Evolutionary conservation across 495 filamentous ascomycete species (phyloP).

Genomic region (Talaromyces nanjingensis): DNA sequence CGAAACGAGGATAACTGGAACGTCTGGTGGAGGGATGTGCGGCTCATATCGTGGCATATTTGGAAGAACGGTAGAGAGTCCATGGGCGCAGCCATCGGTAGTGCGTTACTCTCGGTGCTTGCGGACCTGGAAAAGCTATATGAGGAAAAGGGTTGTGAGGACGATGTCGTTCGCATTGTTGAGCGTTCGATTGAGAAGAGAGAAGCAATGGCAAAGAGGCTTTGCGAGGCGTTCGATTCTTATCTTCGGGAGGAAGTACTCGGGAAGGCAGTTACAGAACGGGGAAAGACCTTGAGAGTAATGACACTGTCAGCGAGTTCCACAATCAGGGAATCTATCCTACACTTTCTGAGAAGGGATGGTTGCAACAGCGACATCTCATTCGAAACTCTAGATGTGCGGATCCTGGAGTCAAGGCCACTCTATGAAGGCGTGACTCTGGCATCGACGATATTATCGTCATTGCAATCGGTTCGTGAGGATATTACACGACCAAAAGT

Average conservation of each 20-base stretch:
- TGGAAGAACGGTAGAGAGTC: conserved; percentile 56
- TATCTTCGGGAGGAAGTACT: conserved; percentile 28
- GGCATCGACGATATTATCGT: conserved; percentile 36
- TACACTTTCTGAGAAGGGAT: conserved; percentile 18
- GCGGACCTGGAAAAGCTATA: conserved; percentile 23
- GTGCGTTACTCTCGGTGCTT: conserved; percentile 40
- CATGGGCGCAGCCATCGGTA: conserved; percentile 55
- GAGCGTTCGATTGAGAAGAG: conserved; percentile 26
- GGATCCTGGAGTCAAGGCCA: conserved; percentile 59
- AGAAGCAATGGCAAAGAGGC: conserved; percentile 15
- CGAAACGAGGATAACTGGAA: conserved; percentile 14
- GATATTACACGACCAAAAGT: conserved; percentile 14
- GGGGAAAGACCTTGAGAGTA: conserved; percentile 30
- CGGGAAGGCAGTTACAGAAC: conserved; percentile 11
- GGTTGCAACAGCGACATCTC: conserved; percentile 12
- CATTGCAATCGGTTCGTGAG: conserved; percentile 16
- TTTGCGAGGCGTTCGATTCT: conserved; percentile 27
- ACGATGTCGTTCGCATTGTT: conserved; percentile 20
- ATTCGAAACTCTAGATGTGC: conserved; percentile 40
- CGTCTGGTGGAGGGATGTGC: conserved; percentile 48
- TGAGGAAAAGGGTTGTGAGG: conserved; percentile 14
- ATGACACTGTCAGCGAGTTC: conserved; percentile 56
- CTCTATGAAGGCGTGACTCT: conserved; percentile 57
- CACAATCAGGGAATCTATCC: conserved; percentile 43
- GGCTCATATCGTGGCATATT: conserved; percentile 57